Evolutionary conservation across 768 basidiomycete genomes (phyloP).

Genomic region (Suillus discolor): DNA sequence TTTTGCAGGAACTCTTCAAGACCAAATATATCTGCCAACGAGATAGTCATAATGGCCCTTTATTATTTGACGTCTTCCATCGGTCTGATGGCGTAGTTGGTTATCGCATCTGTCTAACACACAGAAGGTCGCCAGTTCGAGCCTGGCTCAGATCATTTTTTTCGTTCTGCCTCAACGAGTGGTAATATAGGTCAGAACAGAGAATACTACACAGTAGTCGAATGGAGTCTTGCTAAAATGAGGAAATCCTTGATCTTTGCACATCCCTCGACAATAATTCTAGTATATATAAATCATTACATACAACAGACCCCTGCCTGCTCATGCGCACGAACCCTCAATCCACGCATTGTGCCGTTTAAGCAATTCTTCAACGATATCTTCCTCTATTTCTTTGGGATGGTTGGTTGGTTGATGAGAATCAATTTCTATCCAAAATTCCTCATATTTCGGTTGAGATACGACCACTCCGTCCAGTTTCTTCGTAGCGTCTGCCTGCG

Average conservation of each 20-base stretch:
- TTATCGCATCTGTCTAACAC: constrained; percentile 86
- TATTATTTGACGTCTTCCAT: no score
- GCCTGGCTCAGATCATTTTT: constrained; percentile 51
- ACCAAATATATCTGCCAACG: no score
- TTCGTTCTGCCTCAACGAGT: no score
- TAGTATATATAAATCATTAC: constrained; percentile 7
- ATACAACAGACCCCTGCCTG: not conserved
- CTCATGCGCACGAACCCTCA: constrained; percentile 13
- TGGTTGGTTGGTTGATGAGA: constrained; percentile 34
- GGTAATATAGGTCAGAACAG: no score
- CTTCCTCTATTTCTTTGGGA: constrained; percentile 88
- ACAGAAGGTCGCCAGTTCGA: constrained; percentile 78
- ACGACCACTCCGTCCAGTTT: constrained; percentile 21
- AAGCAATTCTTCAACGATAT: constrained; percentile 80
- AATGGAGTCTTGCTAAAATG: not conserved
- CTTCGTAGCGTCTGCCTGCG: constrained; percentile 13
- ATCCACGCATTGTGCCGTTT: constrained; percentile 77
- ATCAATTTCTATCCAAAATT: constrained; percentile 69
- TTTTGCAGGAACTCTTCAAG: no score
- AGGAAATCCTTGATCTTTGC: not conserved
- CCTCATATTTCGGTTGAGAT: constrained; percentile 39
- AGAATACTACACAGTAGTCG: not conserved
- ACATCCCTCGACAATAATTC: not conserved
- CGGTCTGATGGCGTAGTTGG: constrained; percentile 72
- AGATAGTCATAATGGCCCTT: not conserved